A percentile compares a stretch with the other conserved stretches of the same genome.
Conservation (phyloP, 1,139 yeast species). For the Candida gigantensis region DNA sequence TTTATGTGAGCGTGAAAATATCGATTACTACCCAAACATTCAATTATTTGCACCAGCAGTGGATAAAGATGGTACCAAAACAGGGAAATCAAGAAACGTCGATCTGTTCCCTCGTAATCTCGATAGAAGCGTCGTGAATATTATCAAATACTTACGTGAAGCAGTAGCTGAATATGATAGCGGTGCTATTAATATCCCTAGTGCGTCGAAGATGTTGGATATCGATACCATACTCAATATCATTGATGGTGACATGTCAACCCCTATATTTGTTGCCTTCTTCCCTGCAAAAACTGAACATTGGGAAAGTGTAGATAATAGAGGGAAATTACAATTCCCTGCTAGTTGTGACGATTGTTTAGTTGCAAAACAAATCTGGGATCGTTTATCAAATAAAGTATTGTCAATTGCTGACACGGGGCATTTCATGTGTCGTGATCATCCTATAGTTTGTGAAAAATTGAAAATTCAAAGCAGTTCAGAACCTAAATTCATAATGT, state of each 20-base stretch:
- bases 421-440: slow-evolving; percentile 59
- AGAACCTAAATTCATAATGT: slow-evolving; percentile 37
- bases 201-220: slow-evolving; percentile 34
- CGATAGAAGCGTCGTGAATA: slow-evolving; percentile 47
- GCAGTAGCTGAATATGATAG: slow-evolving; percentile 49
- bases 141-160: slow-evolving; percentile 54
- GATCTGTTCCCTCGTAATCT: slow-evolving; percentile 49
- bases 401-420: slow-evolving; percentile 46
- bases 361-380: slow-evolving; percentile 58
- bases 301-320: slow-evolving; percentile 37
- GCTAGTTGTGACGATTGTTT: slow-evolving; percentile 49
- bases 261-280: slow-evolving; percentile 59
- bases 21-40: slow-evolving; percentile 57
- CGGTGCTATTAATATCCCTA: slow-evolving; percentile 37
- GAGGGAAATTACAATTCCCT: slow-evolving; percentile 37
- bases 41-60: slow-evolving; percentile 59
- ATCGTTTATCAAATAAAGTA: slow-evolving; percentile 51
- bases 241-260: slow-evolving; percentile 47
- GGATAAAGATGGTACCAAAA: slow-evolving; percentile 26
- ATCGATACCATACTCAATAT: slow-evolving; percentile 38
- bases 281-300: slow-evolving; percentile 58
- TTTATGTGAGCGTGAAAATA: slow-evolving; percentile 61
- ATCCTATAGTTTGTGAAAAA: slow-evolving; percentile 50
- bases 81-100: slow-evolving; percentile 37
- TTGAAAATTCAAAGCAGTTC: slow-evolving; percentile 23